These are phyloP conservation scores for Syzygium jambos DNA, from an alignment of 345 rosid species.

Conservation along the genomic window DNA sequence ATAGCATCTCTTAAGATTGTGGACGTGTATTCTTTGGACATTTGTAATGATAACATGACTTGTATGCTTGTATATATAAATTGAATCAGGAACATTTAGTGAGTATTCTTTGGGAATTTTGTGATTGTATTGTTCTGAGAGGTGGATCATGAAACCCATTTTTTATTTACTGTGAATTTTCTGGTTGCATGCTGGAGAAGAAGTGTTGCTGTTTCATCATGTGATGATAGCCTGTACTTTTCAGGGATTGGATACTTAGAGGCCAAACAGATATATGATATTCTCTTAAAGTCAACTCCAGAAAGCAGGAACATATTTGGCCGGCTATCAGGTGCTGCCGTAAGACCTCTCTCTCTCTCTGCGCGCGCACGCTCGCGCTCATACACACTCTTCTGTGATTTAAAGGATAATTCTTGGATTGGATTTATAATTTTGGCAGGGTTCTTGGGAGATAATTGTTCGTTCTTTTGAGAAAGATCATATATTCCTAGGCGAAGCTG, in stretches of 20 bases:
- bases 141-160: not conserved
- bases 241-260: constrained; percentile 78
- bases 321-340: constrained; percentile 87
- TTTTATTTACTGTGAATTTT: not conserved
- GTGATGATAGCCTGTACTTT: constrained; percentile 9
- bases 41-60: not conserved
- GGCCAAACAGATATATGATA: constrained; percentile 69
- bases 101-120: not conserved
- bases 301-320: constrained; percentile 92
- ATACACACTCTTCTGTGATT: not conserved
- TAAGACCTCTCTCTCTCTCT: constrained; percentile 25
- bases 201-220: not conserved
- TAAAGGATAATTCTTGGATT: not conserved
- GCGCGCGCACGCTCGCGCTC: too few relatives aligned
- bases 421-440: constrained; percentile 28
- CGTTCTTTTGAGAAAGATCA: constrained; percentile 77
- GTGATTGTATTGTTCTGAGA: not conserved
- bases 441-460: constrained; percentile 84
- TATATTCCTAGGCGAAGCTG: constrained; percentile 90
- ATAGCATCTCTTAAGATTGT: not conserved
- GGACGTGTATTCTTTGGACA: not conserved
- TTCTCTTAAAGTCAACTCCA: constrained; percentile 62
- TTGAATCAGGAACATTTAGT: not conserved
- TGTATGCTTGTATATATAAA: not conserved
- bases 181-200: not conserved